Percentiles rank a stretch among this genome's conserved stretches.
phyloP scores from a whole-genome alignment of 179 eudicot species.

The Camellia oleifera region DNA sequence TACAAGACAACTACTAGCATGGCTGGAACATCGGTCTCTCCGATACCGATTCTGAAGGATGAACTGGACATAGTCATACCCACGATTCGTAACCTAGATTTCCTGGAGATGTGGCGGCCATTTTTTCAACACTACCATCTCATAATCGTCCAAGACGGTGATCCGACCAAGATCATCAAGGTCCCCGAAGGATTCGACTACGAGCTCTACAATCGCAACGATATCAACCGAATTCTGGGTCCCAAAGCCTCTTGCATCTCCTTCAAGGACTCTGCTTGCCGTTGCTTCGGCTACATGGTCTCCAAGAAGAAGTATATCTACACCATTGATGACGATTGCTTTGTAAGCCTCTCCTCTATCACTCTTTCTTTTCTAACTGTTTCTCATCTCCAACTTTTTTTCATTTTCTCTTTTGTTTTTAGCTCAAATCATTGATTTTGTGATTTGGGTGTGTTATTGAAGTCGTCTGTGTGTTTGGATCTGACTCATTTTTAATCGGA shows the following conservation, averaged over 20 bases:
- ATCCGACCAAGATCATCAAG: conserved; percentile 15
- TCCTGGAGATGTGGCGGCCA: conserved; percentile 26
- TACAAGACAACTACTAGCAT: background rate
- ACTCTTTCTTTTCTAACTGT: background rate
- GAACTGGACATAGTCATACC: conserved; percentile 23
- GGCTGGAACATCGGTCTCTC: conserved; percentile 28
- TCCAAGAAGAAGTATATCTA: conserved; percentile 26
- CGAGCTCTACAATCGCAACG: conserved; percentile 21
- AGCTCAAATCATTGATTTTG: background rate
- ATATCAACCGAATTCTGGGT: conserved; percentile 18
- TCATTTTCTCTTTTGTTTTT: background rate
- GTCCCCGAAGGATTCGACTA: conserved; percentile 26
- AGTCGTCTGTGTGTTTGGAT: background rate
- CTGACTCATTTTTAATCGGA: background rate
- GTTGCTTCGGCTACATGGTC: conserved; percentile 23
- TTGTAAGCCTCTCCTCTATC: background rate
- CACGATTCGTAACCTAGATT: conserved; percentile 24
- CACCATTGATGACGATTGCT: conserved; percentile 26
- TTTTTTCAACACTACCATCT: conserved; percentile 28
- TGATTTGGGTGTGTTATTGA: background rate
- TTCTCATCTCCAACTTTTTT: background rate
- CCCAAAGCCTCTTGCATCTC: conserved; percentile 25
- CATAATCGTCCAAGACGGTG: conserved; percentile 44
- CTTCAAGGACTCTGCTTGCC: conserved; percentile 25
- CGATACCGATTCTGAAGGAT: conserved; percentile 20